These are phyloP conservation scores for Lachnellula cervina DNA, from an alignment of 2,329 filamentous ascomycete species.

Conservation along the genomic window DNA sequence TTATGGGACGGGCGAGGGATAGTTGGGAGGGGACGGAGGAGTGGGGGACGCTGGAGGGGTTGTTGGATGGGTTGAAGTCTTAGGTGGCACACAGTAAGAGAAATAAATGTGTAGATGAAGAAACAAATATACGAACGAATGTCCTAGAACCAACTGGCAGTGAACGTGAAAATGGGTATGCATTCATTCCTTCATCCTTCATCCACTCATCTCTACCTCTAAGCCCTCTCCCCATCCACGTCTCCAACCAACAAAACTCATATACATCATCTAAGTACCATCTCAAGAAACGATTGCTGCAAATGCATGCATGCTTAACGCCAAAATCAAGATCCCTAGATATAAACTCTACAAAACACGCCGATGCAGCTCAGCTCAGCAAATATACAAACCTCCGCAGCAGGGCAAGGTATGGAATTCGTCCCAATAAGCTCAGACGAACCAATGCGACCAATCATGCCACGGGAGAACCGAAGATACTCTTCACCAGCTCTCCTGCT, in stretches of 20 bases:
- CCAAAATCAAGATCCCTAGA: not conserved
- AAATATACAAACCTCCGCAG: not conserved
- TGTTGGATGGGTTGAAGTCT: conserved; percentile 35
- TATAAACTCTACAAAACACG: not conserved
- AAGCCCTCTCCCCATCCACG: too few relatives aligned
- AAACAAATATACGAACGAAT: not conserved
- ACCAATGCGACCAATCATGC: not conserved
- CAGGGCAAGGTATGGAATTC: not conserved
- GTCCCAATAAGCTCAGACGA: not conserved
- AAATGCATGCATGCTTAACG: not conserved
- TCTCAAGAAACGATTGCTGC: too few relatives aligned
- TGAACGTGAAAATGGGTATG: too few relatives aligned
- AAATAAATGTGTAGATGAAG: too few relatives aligned
- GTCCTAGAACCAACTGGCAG: not conserved
- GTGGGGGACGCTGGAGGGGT: conserved; percentile 57
- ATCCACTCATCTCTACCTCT: too few relatives aligned
- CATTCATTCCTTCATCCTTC: too few relatives aligned
- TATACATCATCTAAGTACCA: too few relatives aligned
- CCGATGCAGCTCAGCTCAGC: too few relatives aligned
- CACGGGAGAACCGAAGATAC: conserved; percentile 55
- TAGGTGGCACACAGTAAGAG: not conserved
- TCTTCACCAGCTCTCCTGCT: conserved; percentile 72
- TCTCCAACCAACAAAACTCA: too few relatives aligned
- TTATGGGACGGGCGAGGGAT: conserved; percentile 77
- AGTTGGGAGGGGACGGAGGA: conserved; percentile 73